A percentile compares a stretch with the other conserved stretches of the same genome.
Evolutionary conservation across 202 grass and related monocot genomes (phyloP).

Genomic region (Musa balbisiana): DNA sequence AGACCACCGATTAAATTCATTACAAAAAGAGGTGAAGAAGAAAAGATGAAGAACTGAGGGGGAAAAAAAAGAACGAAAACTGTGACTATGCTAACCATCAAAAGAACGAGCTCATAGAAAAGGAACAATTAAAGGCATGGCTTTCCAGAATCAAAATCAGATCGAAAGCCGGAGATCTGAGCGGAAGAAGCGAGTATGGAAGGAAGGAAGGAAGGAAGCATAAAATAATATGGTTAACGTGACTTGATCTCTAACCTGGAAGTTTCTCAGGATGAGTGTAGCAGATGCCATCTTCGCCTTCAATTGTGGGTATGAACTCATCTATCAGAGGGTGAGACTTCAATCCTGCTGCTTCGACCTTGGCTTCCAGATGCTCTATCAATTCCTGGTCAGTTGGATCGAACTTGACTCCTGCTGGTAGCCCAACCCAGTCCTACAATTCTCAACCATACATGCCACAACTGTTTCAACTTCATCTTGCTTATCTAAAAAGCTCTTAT

Average conservation of each 20-base stretch:
- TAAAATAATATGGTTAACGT: conserved; percentile 5
- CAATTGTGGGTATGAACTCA: conserved; percentile 21
- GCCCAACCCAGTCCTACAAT: conserved; percentile 19
- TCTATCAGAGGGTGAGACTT: conserved; percentile 26
- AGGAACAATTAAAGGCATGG: no score
- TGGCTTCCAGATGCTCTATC: conserved; percentile 25
- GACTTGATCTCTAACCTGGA: conserved; percentile 39
- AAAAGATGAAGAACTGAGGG: no score
- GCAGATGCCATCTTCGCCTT: conserved; percentile 34
- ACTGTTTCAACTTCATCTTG: background rate
- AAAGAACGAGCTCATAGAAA: no score
- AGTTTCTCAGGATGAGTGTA: conserved; percentile 92
- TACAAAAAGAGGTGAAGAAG: no score
- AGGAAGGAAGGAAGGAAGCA: conserved; percentile 8
- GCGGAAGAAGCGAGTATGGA: background rate
- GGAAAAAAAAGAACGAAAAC: no score
- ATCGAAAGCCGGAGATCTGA: no score
- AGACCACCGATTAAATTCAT: no score
- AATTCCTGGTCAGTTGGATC: conserved; percentile 21
- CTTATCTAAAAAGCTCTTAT: background rate
- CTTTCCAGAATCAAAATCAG: no score
- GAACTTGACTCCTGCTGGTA: conserved; percentile 66
- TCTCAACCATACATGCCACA: background rate
- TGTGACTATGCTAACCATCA: no score
- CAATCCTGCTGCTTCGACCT: conserved; percentile 6